Percentiles rank a stretch among this genome's conserved stretches.
Conservation (phyloP, 2,329 filamentous ascomycete species). For the Aspergillus puulaauensis region DNA sequence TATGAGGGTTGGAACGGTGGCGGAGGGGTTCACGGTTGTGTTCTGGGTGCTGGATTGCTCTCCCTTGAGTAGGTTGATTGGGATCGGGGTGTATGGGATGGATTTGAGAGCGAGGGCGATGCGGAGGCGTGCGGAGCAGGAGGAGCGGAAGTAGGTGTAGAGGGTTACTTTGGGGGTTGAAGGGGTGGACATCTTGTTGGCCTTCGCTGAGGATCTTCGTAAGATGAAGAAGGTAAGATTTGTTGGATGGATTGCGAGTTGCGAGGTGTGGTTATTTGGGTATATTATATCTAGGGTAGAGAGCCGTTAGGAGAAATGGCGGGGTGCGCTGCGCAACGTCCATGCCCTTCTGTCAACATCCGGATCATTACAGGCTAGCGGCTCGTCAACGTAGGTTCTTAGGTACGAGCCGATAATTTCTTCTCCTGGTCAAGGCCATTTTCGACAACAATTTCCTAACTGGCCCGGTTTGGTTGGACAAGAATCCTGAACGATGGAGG, state of each 20-base stretch:
- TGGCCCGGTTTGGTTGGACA: background rate
- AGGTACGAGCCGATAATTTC: too few species aligned
- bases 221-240: background rate
- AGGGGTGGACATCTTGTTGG: constrained; percentile 17
- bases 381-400: too few species aligned
- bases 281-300: background rate
- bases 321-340: too few species aligned
- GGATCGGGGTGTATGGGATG: constrained; percentile 48
- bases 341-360: too few species aligned
- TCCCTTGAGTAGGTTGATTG: constrained; percentile 55
- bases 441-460: background rate
- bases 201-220: background rate
- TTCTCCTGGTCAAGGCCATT: too few species aligned
- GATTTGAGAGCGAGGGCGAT: constrained; percentile 59
- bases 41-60: constrained; percentile 53
- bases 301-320: background rate
- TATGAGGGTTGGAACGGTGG: constrained; percentile 56
- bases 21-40: constrained; percentile 53
- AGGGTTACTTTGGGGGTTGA: constrained; percentile 36
- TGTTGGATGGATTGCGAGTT: background rate
- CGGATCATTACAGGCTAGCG: too few species aligned
- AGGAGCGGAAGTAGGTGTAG: constrained; percentile 63
- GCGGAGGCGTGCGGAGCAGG: constrained; percentile 61
- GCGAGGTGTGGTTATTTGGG: background rate
- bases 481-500: background rate